Evolutionary conservation across 306 rosid genomes (phyloP).

Genomic region (Fragaria iinumae): DNA sequence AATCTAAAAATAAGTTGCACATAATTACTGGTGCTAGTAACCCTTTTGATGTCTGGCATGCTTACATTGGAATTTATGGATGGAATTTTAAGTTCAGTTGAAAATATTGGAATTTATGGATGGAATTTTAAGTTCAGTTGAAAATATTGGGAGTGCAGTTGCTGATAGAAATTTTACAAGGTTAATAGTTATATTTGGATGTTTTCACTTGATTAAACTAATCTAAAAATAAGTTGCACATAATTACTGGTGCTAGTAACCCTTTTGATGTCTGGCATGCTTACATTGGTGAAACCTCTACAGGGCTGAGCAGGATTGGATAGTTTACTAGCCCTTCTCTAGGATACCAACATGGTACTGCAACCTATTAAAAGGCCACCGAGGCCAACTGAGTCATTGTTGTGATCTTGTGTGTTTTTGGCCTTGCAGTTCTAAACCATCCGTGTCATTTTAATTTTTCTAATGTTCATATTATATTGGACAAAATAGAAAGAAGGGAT

Average conservation of each 20-base stretch:
- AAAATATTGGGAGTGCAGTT: not conserved
- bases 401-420: slow-evolving; percentile 4
- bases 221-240: not conserved
- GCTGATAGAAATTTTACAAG: not conserved
- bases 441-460: not conserved
- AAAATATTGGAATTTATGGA: not conserved
- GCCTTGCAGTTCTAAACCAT: not conserved
- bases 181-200: not conserved
- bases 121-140: not conserved
- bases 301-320: not conserved
- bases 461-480: not conserved
- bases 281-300: not conserved
- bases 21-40: not conserved
- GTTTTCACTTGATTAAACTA: not conserved
- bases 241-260: not conserved
- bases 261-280: not conserved
- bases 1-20: not conserved
- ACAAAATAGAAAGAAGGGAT: not conserved
- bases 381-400: not conserved
- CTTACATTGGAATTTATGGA: too few relatives aligned
- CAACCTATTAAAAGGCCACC: not conserved
- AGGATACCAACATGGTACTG: not conserved
- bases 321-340: not conserved
- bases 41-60: not conserved
- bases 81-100: not conserved